Percentiles rank a stretch among this genome's conserved stretches.
Evolutionary conservation across 345 rosid species (phyloP).

Genomic region (Erysimum cheiranthoides): DNA sequence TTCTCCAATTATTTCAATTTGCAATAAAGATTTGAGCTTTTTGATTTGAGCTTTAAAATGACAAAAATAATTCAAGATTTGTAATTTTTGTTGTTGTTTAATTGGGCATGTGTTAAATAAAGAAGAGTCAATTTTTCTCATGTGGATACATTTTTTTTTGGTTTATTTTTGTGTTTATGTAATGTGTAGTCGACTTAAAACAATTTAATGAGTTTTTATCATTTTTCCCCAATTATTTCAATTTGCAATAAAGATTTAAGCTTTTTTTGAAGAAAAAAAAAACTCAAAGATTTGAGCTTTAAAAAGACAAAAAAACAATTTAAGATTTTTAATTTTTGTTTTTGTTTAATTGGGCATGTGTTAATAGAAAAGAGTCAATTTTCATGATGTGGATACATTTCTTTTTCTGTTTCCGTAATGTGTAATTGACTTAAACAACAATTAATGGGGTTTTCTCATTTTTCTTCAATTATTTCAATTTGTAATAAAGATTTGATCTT

Average conservation of each 20-base stretch:
- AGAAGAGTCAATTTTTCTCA: slow-evolving; percentile 18
- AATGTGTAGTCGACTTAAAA: not conserved
- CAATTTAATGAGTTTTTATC: not conserved
- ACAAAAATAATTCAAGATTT: not conserved
- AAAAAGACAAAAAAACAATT: slow-evolving; percentile 21
- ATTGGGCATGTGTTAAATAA: slow-evolving; percentile 16
- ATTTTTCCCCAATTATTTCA: not conserved
- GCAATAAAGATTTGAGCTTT: slow-evolving; percentile 38
- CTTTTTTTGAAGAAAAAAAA: too few species aligned
- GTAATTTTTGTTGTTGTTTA: not conserved
- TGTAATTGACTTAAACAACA: not conserved
- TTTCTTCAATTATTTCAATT: not conserved
- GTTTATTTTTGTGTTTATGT: not conserved
- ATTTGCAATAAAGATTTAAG: slow-evolving; percentile 33
- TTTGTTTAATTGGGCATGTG: slow-evolving; percentile 17
- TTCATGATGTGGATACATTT: too few species aligned
- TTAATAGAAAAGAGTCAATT: slow-evolving; percentile 24
- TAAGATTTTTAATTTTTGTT: not conserved
- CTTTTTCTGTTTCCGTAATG: not conserved
- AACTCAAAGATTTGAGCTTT: slow-evolving; percentile 42
- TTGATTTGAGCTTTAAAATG: not conserved
- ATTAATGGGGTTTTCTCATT: slow-evolving; percentile 1
- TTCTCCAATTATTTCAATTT: slow-evolving; percentile 21
- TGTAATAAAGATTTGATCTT: slow-evolving; percentile 37
- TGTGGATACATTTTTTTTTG: too few species aligned